Conservation (phyloP, 2,329 filamentous ascomycete species). For the Trichophyton verrucosum region DNA sequence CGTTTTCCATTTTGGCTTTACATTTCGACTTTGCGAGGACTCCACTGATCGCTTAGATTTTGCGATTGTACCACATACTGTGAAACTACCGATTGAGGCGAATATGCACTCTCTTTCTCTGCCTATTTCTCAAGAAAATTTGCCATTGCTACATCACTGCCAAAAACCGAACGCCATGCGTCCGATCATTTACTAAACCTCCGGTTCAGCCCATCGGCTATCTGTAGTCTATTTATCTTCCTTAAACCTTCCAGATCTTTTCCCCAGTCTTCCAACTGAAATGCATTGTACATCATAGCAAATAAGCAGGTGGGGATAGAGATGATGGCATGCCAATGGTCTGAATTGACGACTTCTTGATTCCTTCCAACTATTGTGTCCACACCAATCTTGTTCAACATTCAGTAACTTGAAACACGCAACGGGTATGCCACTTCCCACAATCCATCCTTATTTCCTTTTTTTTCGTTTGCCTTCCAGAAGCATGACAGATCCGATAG, state of each 20-base stretch:
- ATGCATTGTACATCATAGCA: background rate
- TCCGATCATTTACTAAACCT: background rate
- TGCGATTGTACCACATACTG: background rate
- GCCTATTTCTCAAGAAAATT: too few species aligned
- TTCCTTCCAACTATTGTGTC: background rate
- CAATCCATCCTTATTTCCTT: too few species aligned
- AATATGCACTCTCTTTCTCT: background rate
- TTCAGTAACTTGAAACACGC: background rate
- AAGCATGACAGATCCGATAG: background rate
- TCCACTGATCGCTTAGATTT: slow-evolving; percentile 1
- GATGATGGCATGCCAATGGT: background rate
- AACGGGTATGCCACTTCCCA: background rate
- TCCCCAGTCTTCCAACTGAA: background rate
- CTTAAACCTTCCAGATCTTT: background rate
- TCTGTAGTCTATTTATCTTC: background rate
- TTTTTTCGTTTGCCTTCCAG: background rate
- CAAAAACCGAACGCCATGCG: background rate
- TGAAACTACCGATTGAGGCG: background rate
- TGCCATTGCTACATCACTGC: background rate
- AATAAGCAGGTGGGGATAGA: background rate
- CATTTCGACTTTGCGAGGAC: background rate
- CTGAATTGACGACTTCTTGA: background rate
- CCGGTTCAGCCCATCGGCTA: background rate
- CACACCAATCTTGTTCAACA: background rate
- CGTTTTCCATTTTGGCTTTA: background rate